A percentile compares a stretch with the other conserved stretches of the same genome.
These are phyloP conservation scores for Myriosclerotinia scirpicola DNA, from an alignment of 2,329 filamentous ascomycete species.

Conservation along the genomic window DNA sequence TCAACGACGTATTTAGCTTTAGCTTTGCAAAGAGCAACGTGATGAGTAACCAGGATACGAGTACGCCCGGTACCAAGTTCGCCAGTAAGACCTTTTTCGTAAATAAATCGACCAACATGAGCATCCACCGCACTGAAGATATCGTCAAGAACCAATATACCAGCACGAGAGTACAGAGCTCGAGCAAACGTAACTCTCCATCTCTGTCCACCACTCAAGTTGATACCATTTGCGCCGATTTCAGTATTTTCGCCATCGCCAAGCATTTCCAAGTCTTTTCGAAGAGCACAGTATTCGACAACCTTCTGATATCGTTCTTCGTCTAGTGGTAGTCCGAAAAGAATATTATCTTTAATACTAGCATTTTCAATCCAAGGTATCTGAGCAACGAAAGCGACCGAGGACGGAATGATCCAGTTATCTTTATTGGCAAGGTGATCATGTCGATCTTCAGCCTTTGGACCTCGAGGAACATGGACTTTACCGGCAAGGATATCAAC, in stretches of 20 bases:
- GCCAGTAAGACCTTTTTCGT: constrained; percentile 72
- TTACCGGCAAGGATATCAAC: constrained; percentile 65
- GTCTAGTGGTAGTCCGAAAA: constrained; percentile 72
- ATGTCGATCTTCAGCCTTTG: constrained; percentile 54
- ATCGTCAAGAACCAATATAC: constrained; percentile 76
- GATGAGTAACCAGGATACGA: constrained; percentile 77
- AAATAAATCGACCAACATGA: constrained; percentile 76
- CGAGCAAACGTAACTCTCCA: constrained; percentile 80
- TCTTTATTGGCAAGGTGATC: constrained; percentile 59
- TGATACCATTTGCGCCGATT: constrained; percentile 82
- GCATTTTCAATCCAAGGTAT: constrained; percentile 86
- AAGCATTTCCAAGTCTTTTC: constrained; percentile 74
- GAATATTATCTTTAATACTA: constrained; percentile 73
- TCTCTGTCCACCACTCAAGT: constrained; percentile 79
- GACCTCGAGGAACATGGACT: constrained; percentile 55
- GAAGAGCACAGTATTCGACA: constrained; percentile 69
- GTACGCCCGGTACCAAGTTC: constrained; percentile 69
- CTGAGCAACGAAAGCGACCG: constrained; percentile 72
- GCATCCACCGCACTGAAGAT: constrained; percentile 81
- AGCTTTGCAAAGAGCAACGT: constrained; percentile 69
- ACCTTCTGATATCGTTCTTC: constrained; percentile 69
- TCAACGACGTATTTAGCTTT: constrained; percentile 73
- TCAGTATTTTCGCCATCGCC: constrained; percentile 76
- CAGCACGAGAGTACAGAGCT: constrained; percentile 75
- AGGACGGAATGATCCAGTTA: constrained; percentile 68